Conservation (phyloP, 768 basidiomycete genomes). For the Podaxis carcinomalis region DNA sequence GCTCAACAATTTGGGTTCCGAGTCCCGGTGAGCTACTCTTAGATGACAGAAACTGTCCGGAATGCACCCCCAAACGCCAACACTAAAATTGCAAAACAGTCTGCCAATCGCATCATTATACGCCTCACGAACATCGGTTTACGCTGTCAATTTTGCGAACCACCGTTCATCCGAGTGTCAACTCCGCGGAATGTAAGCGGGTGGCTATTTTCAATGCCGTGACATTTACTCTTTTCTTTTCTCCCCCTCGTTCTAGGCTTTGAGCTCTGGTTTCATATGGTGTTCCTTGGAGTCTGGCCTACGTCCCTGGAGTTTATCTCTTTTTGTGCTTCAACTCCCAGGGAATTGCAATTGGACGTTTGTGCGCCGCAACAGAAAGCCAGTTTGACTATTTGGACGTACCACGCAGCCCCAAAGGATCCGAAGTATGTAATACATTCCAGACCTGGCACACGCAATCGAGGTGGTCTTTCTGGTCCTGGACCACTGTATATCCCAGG, state of each 20-base stretch:
- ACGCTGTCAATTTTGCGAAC: background rate
- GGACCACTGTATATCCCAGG: background rate
- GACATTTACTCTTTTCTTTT: background rate
- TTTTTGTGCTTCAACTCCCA: slow-evolving; percentile 6
- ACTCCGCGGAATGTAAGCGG: slow-evolving; percentile 10
- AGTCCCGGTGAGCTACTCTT: slow-evolving; percentile 8
- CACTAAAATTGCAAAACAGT: background rate
- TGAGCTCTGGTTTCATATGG: background rate
- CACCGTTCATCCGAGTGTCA: background rate
- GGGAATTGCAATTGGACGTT: background rate
- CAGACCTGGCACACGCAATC: background rate
- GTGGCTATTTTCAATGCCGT: background rate
- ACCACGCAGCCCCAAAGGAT: slow-evolving; percentile 1
- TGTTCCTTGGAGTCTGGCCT: slow-evolving; percentile 3
- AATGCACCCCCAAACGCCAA: background rate
- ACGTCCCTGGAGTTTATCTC: slow-evolving; percentile 2
- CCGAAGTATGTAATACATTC: slow-evolving; percentile 6
- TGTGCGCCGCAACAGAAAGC: slow-evolving; percentile 7
- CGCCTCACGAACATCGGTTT: background rate
- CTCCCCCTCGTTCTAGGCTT: background rate
- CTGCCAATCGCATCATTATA: background rate
- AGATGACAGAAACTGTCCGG: slow-evolving; percentile 12
- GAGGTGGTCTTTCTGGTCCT: background rate
- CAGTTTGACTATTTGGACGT: slow-evolving; percentile 2
- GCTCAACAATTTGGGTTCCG: slow-evolving; percentile 7